phyloP scores from a whole-genome alignment of 148 eudicot species.

The Fagopyrum esculentum region DNA sequence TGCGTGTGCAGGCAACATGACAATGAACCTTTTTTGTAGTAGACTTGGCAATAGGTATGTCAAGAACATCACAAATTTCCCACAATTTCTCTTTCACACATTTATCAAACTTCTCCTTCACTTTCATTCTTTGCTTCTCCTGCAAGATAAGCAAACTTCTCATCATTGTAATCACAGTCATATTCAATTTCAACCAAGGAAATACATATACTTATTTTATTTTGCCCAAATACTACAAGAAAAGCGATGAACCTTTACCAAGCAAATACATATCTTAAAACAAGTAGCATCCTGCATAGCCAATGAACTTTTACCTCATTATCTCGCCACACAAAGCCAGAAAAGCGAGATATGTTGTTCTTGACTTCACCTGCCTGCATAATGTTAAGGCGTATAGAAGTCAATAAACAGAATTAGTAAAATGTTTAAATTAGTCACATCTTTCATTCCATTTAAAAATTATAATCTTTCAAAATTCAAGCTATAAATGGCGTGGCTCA shows the following conservation, averaged over 20 bases:
- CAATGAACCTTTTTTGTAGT: slow-evolving; percentile 65
- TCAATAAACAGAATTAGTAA: neutral
- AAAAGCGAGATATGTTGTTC: slow-evolving; percentile 71
- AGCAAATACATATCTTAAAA: neutral
- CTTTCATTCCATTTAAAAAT: neutral
- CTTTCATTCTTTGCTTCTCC: slow-evolving; percentile 84
- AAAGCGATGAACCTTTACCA: neutral
- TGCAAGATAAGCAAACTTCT: slow-evolving; percentile 20
- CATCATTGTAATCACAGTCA: neutral
- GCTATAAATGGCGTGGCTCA: too few relatives aligned
- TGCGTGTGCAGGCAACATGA: neutral
- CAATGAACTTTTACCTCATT: slow-evolving; percentile 55
- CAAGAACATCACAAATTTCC: slow-evolving; percentile 84
- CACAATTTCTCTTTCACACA: slow-evolving; percentile 65
- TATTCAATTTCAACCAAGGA: neutral
- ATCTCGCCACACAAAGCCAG: slow-evolving; percentile 87
- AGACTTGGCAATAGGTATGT: slow-evolving; percentile 59
- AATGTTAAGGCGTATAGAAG: neutral
- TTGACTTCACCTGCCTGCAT: slow-evolving; percentile 75
- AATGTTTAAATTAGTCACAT: neutral
- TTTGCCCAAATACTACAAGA: neutral
- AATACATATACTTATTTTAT: neutral
- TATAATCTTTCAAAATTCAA: neutral
- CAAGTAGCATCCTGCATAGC: neutral
- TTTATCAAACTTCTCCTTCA: slow-evolving; percentile 88